phyloP scores from a whole-genome alignment of 1,284 basidiomycete genomes.

The Microbotryum intermedium region DNA sequence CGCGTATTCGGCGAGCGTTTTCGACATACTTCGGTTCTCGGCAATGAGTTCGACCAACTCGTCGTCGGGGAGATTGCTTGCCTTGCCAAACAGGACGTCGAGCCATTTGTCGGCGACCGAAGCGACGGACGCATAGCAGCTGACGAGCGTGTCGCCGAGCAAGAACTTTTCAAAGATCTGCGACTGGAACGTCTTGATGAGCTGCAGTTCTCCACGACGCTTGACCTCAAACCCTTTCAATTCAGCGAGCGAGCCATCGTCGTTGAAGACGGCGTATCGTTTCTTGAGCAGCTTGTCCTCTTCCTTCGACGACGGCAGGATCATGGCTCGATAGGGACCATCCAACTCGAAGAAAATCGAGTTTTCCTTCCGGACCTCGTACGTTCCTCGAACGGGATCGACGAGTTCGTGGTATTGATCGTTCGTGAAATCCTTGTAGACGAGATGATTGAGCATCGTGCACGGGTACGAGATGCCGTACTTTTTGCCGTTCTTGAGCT shows the following conservation, averaged over 20 bases:
- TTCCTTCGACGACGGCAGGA: slow-evolving; percentile 96
- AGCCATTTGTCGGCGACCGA: slow-evolving; percentile 95
- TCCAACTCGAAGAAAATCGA: slow-evolving; percentile 99
- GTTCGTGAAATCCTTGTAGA: slow-evolving; percentile 92
- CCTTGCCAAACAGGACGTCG: slow-evolving; percentile 84
- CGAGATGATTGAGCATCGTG: slow-evolving; percentile 98
- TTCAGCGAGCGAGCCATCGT: slow-evolving; percentile 92
- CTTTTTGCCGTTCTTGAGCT: slow-evolving; percentile 76
- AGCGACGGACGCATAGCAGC: slow-evolving; percentile 92
- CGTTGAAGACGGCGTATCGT: slow-evolving; percentile 99
- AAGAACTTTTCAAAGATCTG: slow-evolving; percentile 98
- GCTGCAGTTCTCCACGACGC: slow-evolving; percentile 90
- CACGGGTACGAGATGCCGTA: slow-evolving; percentile 95
- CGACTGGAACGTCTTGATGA: slow-evolving; percentile 99
- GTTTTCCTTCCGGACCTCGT: slow-evolving; percentile 86
- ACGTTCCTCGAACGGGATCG: slow-evolving; percentile 71
- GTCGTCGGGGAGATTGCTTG: slow-evolving; percentile 72
- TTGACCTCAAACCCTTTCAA: slow-evolving; percentile 99
- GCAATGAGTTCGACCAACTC: slow-evolving; percentile 97
- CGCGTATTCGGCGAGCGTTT: slow-evolving; percentile 90
- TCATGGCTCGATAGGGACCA: slow-evolving; percentile 98
- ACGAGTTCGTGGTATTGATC: slow-evolving; percentile 90
- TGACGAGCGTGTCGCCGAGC: slow-evolving; percentile 81
- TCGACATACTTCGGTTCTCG: slow-evolving; percentile 97
- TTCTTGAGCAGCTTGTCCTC: slow-evolving; percentile 99